phyloP scores from a whole-genome alignment of 2,329 filamentous ascomycete species.

The Pestalotiopsis sp. region DNA sequence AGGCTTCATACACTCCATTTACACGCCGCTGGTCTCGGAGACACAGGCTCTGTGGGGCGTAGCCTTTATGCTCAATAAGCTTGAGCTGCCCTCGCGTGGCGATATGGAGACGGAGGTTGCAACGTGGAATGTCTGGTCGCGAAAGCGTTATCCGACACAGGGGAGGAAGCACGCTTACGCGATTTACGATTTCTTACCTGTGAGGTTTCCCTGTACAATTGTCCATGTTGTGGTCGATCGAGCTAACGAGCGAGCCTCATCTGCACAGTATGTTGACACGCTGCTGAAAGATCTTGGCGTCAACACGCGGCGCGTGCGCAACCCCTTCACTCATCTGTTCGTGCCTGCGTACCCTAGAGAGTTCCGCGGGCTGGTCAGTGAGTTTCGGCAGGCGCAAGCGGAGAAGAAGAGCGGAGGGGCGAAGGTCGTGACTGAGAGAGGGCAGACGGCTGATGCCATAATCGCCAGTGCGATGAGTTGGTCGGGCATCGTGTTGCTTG shows the following conservation, averaged over 20 bases:
- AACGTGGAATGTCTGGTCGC: constrained; percentile 33
- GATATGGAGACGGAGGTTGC: constrained; percentile 33
- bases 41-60: constrained; percentile 34
- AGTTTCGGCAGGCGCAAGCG: not conserved
- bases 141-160: constrained; percentile 32
- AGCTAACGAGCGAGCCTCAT: too few species aligned
- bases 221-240: too few species aligned
- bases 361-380: not conserved
- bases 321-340: not conserved
- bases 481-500: too few species aligned
- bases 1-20: constrained; percentile 32
- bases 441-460: too few species aligned
- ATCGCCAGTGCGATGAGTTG: too few species aligned
- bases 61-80: constrained; percentile 27
- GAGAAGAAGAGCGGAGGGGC: too few species aligned
- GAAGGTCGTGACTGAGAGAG: too few species aligned
- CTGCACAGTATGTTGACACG: not conserved
- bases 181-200: too few species aligned
- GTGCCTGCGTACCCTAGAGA: not conserved
- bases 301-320: not conserved
- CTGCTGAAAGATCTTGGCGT: not conserved
- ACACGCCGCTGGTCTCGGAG: constrained; percentile 30
- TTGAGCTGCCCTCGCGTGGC: constrained; percentile 22
- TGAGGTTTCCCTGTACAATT: too few species aligned
- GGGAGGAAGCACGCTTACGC: constrained; percentile 32